These are phyloP conservation scores for Hirschioporus abietinus DNA, from an alignment of 768 basidiomycete genomes.

Conservation along the genomic window DNA sequence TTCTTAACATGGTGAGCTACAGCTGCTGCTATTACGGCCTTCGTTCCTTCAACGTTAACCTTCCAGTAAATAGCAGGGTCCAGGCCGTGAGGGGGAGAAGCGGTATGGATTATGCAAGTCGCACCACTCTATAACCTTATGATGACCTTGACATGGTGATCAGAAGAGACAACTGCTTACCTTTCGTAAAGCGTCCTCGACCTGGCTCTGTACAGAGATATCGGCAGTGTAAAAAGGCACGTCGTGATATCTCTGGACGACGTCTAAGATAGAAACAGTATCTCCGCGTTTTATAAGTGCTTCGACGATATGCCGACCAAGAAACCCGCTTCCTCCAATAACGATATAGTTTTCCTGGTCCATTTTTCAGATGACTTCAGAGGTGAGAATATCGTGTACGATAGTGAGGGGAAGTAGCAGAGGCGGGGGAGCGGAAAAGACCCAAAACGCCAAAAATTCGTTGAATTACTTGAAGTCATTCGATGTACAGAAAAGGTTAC, in stretches of 20 bases:
- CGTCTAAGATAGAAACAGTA: conserved; percentile 81
- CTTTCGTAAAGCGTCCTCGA: conserved; percentile 69
- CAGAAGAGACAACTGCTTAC: conserved; percentile 31
- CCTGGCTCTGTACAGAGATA: conserved; percentile 70
- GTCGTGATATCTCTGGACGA: conserved; percentile 86
- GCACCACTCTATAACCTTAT: conserved; percentile 53
- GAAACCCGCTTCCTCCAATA: conserved; percentile 90
- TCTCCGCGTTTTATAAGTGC: conserved; percentile 75
- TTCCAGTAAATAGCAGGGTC: conserved; percentile 75
- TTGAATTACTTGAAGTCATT: conserved; percentile 1
- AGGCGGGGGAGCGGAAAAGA: neutral
- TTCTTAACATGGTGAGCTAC: conserved; percentile 67
- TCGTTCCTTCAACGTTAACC: conserved; percentile 92
- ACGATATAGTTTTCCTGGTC: conserved; percentile 71
- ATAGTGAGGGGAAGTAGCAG: neutral
- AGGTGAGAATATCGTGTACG: conserved; percentile 4
- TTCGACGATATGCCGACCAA: conserved; percentile 89
- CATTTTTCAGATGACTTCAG: conserved; percentile 4
- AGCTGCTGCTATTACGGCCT: conserved; percentile 78
- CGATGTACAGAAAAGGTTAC: neutral
- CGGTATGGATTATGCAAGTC: conserved; percentile 94
- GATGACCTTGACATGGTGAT: neutral
- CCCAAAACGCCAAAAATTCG: neutral
- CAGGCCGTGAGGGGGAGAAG: conserved; percentile 71
- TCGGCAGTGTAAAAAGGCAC: conserved; percentile 87